Evolutionary conservation across 371 early-diverging fungal genomes (phyloP), one percentile per base, ranked within the genome.

Genomic region (Sanchytrium tribonematis): DNA sequence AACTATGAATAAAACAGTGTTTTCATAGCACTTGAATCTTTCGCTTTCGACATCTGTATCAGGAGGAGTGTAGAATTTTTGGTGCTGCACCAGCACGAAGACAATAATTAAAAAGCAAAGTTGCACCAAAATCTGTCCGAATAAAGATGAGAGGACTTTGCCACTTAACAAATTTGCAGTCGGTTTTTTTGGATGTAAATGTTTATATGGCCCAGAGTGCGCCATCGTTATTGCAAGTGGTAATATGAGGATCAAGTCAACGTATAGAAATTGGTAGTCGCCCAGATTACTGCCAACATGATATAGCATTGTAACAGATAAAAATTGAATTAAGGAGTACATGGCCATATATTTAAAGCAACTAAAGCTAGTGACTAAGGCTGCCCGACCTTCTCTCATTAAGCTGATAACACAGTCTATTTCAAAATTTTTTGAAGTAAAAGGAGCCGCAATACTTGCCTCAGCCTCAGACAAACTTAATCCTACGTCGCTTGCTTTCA

Each of bases 91-190:
- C 31, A 82, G 75, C 69, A 79, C 77, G 72, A 86, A 91, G n/a
- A 86, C 71, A 17, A 77, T 72, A 17, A 85, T 72, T 75, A 96
- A 96, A 72, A 93, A 85, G 27, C 74, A 69, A 1, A 86, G 83
- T 66, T 85, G 85, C 28, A 97, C 80, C 17, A 85, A 28, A 66
- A 91, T 86, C 73, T 94, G 91, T 29, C 93, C 93, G 70, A 91
- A 80, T 28, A 96, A 79, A 17, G 91, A 89, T 0, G 88, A 84
- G 71, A 96, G 77, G 0, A 97, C 93, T 69, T 86, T 88, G 72
- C 85, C 86, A 30, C 89, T 87, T 29, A 93, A 84, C 29, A 97
- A 79, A 68, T 83, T 87, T n/a, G 95, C 93, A 0, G 96, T 93
- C 0, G 97, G 97, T 27, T 88, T 81, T 74, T 88, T 90, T 0